Percentiles rank a stretch among this genome's conserved stretches.
Evolutionary conservation across 1,139 yeast genomes (phyloP).

Genomic region (Diutina ranongensis): DNA sequence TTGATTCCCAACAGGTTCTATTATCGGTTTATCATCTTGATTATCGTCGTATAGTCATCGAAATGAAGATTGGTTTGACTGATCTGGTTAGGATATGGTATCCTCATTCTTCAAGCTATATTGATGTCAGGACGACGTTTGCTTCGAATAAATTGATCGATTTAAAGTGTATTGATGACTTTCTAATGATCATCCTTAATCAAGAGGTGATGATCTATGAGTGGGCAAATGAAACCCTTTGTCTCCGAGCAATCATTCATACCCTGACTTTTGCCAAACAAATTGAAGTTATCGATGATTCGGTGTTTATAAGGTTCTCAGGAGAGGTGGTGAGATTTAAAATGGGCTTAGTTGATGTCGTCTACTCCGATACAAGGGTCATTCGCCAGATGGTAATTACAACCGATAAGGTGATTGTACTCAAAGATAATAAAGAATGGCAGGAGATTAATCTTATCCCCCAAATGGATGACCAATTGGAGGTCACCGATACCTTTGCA

Average conservation of each 20-base stretch:
- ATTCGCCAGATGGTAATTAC: not conserved
- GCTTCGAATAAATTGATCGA: not conserved
- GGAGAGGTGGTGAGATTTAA: not conserved
- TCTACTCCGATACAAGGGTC: too few relatives aligned
- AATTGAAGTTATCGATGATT: not conserved
- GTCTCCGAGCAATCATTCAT: not conserved
- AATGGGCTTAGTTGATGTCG: not conserved
- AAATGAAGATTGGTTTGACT: not conserved
- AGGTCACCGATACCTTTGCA: slow-evolving; percentile 2
- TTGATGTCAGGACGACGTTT: not conserved
- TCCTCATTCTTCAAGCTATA: not conserved
- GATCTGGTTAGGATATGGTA: not conserved
- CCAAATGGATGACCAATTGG: not conserved
- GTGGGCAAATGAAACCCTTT: not conserved
- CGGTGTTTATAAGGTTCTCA: not conserved
- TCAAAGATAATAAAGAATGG: not conserved
- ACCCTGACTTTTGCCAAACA: not conserved
- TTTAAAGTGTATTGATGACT: not conserved
- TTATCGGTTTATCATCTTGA: not conserved
- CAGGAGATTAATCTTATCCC: not conserved
- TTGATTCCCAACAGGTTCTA: not conserved
- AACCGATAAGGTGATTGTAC: not conserved
- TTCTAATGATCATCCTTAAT: not conserved
- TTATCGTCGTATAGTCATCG: not conserved
- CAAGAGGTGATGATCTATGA: not conserved